Evolutionary conservation across 139 green algal species (phyloP).

Genomic region (Chlorella sorokiniana): DNA sequence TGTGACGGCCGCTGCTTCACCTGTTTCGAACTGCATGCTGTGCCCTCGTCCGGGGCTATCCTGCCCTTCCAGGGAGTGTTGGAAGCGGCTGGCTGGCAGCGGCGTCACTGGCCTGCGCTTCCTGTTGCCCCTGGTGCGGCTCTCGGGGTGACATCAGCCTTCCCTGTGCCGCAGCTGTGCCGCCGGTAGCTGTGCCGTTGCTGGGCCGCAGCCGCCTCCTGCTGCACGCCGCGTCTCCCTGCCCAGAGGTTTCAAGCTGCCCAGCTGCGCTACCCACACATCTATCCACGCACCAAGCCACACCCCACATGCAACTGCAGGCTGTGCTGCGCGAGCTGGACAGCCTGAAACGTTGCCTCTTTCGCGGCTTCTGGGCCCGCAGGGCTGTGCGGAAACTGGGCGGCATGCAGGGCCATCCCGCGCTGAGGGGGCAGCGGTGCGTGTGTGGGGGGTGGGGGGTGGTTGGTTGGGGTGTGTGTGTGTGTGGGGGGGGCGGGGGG

Average conservation of each 20-base stretch:
- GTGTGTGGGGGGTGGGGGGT: not conserved
- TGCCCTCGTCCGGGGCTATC: not conserved
- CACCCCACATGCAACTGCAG: slow-evolving; percentile 3
- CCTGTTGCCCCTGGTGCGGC: slow-evolving; percentile 20
- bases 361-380: slow-evolving; percentile 5
- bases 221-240: no score
- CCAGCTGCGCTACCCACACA: no score
- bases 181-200: no score
- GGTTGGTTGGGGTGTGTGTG: not conserved
- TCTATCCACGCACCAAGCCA: no score
- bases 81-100: not conserved
- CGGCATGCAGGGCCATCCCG: not conserved
- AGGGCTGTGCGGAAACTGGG: not conserved
- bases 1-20: not conserved
- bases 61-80: not conserved
- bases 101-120: not conserved
- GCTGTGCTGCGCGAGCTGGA: slow-evolving; percentile 29
- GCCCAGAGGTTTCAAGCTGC: no score
- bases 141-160: no score
- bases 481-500: not conserved
- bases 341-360: slow-evolving; percentile 12
- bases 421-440: slow-evolving; percentile 23
- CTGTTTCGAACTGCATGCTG: not conserved
- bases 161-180: no score
- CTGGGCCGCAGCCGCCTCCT: no score